A percentile compares a stretch with the other conserved stretches of the same genome.
These are phyloP conservation scores for Xylaria sp. DNA, from an alignment of 2,329 filamentous ascomycete genomes.

Conservation along the genomic window DNA sequence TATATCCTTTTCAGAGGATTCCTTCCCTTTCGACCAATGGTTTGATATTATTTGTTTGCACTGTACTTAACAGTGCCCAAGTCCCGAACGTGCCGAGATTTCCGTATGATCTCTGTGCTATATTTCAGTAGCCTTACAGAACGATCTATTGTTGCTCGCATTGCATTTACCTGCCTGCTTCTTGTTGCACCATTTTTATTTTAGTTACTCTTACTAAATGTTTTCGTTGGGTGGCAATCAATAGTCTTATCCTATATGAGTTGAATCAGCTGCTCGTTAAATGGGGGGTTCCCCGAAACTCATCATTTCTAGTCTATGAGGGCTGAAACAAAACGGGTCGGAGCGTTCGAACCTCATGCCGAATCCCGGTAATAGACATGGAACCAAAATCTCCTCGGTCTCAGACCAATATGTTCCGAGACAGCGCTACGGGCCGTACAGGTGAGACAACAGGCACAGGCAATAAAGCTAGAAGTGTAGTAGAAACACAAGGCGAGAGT, in stretches of 20 bases:
- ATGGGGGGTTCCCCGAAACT: too few species aligned
- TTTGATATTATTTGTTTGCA: too few species aligned
- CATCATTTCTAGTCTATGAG: too few species aligned
- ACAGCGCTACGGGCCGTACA: not conserved
- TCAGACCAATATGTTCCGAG: not conserved
- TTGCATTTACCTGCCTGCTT: not conserved
- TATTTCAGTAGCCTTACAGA: not conserved
- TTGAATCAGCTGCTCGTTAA: too few species aligned
- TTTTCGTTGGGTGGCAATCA: too few species aligned
- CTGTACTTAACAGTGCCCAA: not conserved
- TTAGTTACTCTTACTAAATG: too few species aligned
- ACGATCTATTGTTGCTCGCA: not conserved
- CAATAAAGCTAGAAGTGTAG: not conserved
- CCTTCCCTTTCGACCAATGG: too few species aligned
- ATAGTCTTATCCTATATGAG: too few species aligned
- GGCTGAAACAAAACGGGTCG: not conserved
- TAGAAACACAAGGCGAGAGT: not conserved
- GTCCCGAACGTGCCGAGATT: not conserved
- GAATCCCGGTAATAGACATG: too few species aligned
- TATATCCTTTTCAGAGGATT: too few species aligned
- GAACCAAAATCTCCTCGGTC: not conserved
- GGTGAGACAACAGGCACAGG: slow-evolving; percentile 1
- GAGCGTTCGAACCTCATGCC: too few species aligned
- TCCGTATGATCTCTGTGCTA: not conserved
- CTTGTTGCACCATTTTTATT: too few species aligned